Evolutionary conservation across 2,329 filamentous ascomycete genomes (phyloP), one percentile per base, ranked within the genome.

Genomic region (Sporothrix pallida): DNA sequence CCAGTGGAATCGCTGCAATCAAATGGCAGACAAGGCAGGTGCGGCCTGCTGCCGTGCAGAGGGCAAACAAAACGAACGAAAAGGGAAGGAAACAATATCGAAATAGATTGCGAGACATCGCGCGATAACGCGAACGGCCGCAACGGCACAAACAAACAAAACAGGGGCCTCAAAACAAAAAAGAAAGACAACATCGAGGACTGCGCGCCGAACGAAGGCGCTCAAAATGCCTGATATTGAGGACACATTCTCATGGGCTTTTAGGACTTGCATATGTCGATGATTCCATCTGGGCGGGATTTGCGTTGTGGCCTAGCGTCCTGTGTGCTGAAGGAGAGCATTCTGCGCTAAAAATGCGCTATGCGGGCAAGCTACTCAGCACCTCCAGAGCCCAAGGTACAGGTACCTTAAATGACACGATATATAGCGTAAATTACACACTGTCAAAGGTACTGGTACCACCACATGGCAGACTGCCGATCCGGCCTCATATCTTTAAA

Each of bases 81-180:
- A 72, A 50, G 68, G 37, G 50, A 48, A 68, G 62, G 60, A 37
- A 37, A 12, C 31, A 58, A 50, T 46, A 42, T 5, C n/a, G 31
- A 72, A 67, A 56, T 72, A 54, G 70, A 72, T 72, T 65, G 37
- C 70, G 46, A 65, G 70, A 52, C 70, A 65, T 20, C 31, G 23
- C 70, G 46, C 70, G 58, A 65, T 54, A 72, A 65, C 70, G 70
- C 58, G 70, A 58, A 48, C 60, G 70, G 60, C 58, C 44, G 58
- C 26, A 44, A 26, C 70, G 70, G 70, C 26, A 60, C 54, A 50
- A 52, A 44, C 23, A 56, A 68, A 58, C 50, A 48, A 67, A 72
- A 31, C 48, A 67, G 20, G 13, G 58, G 17, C 31, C 20, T 5
- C 31, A 48, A 26, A 44, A 48, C 56, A 52, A 37, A 26, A 13